A percentile compares a stretch with the other conserved stretches of the same genome.
phyloP scores from a whole-genome alignment of 176 grass and related monocot species.

The Cenchrus purpureus region DNA sequence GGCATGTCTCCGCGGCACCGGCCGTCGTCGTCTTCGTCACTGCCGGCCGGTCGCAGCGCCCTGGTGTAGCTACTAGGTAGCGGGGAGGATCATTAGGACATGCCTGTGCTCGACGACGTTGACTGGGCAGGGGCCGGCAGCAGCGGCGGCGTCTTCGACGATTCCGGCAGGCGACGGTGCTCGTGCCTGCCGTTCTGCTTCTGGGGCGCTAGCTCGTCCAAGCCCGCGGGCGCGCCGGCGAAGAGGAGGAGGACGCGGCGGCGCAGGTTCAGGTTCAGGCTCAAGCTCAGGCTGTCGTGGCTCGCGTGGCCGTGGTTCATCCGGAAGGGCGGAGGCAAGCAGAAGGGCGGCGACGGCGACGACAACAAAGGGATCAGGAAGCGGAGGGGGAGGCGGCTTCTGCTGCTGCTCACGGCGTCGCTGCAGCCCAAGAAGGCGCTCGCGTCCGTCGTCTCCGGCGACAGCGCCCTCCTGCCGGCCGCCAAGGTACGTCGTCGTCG shows the following conservation, averaged over 20 bases:
- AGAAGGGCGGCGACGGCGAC: background rate
- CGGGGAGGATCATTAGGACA: background rate
- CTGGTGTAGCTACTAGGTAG: background rate
- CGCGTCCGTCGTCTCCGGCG: conserved; percentile 36
- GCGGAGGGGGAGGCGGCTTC: conserved; percentile 4
- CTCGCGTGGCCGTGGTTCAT: conserved; percentile 23
- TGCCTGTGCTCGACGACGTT: background rate
- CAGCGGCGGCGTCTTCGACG: background rate
- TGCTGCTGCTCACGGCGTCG: conserved; percentile 37
- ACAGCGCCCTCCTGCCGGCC: background rate
- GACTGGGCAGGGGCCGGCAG: background rate
- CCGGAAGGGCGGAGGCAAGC: background rate
- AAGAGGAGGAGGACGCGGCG: background rate
- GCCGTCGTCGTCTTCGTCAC: too few relatives aligned
- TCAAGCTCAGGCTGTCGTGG: conserved; percentile 10
- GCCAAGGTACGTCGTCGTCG: conserved; percentile 22
- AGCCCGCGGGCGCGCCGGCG: background rate
- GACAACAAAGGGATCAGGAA: background rate
- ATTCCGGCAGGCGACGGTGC: background rate
- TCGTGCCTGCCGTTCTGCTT: conserved; percentile 38
- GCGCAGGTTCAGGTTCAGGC: background rate
- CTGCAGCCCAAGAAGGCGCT: conserved; percentile 36
- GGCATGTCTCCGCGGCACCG: conserved; percentile 5
- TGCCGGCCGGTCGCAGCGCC: background rate
- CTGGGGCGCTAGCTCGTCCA: background rate